Conservation (phyloP, 208 protist species). For the Phytomonas sp. region DNA sequence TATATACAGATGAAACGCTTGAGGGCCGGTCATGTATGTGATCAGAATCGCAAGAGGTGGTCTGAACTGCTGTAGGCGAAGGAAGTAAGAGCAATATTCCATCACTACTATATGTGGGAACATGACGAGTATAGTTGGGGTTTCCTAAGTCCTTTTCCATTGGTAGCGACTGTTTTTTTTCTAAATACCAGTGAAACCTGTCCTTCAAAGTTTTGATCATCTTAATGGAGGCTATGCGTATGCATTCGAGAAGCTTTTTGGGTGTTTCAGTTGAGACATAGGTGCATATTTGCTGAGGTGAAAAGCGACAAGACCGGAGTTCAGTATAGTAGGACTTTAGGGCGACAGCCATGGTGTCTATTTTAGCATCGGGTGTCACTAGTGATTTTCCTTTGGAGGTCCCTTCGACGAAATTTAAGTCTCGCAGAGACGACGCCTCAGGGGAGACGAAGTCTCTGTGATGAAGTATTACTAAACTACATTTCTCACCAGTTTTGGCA, state of each 20-base stretch:
- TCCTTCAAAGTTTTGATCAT: conserved; percentile 1
- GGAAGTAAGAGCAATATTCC: background rate
- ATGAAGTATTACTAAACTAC: conserved; percentile 41
- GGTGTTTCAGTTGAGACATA: conserved; percentile 61
- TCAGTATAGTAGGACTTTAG: conserved; percentile 66
- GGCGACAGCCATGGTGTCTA: conserved; percentile 20
- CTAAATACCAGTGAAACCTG: background rate
- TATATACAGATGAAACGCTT: background rate
- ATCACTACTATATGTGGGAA: background rate
- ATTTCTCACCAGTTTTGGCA: conserved; percentile 27
- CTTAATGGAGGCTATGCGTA: conserved; percentile 33
- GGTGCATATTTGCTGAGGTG: conserved; percentile 53
- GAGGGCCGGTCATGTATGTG: background rate
- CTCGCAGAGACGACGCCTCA: conserved; percentile 9
- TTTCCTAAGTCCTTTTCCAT: background rate
- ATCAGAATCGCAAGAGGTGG: background rate
- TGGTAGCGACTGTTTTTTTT: background rate
- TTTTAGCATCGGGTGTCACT: conserved; percentile 1
- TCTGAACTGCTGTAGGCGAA: background rate
- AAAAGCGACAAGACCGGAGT: conserved; percentile 40
- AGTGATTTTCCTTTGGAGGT: background rate
- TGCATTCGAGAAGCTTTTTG: conserved; percentile 51
- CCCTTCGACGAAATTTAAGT: background rate
- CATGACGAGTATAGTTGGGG: conserved; percentile 3
- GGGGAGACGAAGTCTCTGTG: conserved; percentile 41